Evolutionary conservation across 2,329 filamentous ascomycete genomes (phyloP), one percentile per base, ranked within the genome.

Genomic region (Colletotrichum paranaense): DNA sequence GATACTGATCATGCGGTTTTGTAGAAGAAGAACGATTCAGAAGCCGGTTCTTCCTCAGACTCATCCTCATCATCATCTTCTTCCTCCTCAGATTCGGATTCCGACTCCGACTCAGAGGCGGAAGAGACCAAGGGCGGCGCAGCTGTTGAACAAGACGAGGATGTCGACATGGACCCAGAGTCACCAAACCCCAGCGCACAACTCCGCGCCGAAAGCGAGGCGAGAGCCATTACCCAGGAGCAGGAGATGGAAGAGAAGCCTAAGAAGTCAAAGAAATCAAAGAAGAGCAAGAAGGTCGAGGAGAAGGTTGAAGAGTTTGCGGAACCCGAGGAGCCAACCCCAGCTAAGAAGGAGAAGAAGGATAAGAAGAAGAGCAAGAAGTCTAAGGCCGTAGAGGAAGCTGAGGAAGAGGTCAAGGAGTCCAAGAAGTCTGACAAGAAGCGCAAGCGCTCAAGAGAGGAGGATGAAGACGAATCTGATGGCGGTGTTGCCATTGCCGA

Each of bases 371-470:
- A 74, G 62, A 75, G 74, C 53, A 76, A 76, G 53, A 76, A 76
- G 66, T 42, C 57, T 22, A 76, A 76, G 75, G 59, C 52, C 12
- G 52, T 5, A 9, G 62, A 71, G 42, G 66, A 67, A n/a, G 65
- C n/a, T 4, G 66, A 62, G 14, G 62, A 75, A 42, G 59, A 65
- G 53, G 55, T 19, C 11, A 63, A 72, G 14, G 46, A 62, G 63
- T 77, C 79, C 73, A 75, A 72, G 53, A 79, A 79, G 67, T 74
- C 78, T 59, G 76, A 78, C 35, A 77, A 77, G 71, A 78, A 80
- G 67, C 73, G 73, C 22, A 76, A 78, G 74, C 73, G 73, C 16
- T 64, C 76, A 56, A 62, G 74, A 11, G 72, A 75, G 22, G 58
- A 69, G 19, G 70, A 76, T 12, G 42, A 49, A 19, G 71, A 65